Evolutionary conservation across 2,329 filamentous ascomycete species (phyloP).

Genomic region (Microdochium trichocladiopsis): DNA sequence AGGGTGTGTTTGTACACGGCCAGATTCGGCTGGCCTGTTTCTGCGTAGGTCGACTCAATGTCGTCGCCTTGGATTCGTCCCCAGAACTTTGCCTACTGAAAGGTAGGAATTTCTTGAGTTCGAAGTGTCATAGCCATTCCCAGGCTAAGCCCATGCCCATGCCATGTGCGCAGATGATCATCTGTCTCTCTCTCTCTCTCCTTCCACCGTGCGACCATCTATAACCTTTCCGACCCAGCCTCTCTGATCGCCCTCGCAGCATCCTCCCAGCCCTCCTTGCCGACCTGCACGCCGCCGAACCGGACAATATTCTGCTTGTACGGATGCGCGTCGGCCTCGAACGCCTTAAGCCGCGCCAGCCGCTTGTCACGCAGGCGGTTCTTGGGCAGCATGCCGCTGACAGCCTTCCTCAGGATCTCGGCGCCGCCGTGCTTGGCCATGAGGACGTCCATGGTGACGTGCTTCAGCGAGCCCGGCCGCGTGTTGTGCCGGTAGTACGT

Average conservation of each 20-base stretch:
- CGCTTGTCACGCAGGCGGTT: conserved; percentile 86
- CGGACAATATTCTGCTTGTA: conserved; percentile 83
- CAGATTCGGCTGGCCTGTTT: neutral
- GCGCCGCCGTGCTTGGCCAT: conserved; percentile 91
- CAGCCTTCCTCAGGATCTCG: conserved; percentile 85
- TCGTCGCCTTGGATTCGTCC: neutral
- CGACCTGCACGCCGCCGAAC: conserved; percentile 55
- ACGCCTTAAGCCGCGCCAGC: conserved; percentile 84
- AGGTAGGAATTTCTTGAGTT: too few species aligned
- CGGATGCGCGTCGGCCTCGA: conserved; percentile 87
- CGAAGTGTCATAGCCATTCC: too few species aligned
- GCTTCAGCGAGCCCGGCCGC: conserved; percentile 75
- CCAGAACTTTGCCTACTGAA: too few species aligned
- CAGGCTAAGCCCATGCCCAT: too few species aligned
- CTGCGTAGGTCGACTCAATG: neutral
- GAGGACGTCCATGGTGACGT: conserved; percentile 90
- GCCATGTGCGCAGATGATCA: too few species aligned
- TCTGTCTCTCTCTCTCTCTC: too few species aligned
- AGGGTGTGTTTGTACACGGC: neutral
- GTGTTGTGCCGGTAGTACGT: conserved; percentile 94
- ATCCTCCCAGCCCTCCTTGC: conserved; percentile 44
- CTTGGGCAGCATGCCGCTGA: conserved; percentile 96
- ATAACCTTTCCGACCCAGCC: conserved; percentile 43
- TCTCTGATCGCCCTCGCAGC: conserved; percentile 42
- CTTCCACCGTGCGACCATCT: conserved; percentile 13